phyloP scores from a whole-genome alignment of 139 green algal species.

The Coccomyxa sp. region DNA sequence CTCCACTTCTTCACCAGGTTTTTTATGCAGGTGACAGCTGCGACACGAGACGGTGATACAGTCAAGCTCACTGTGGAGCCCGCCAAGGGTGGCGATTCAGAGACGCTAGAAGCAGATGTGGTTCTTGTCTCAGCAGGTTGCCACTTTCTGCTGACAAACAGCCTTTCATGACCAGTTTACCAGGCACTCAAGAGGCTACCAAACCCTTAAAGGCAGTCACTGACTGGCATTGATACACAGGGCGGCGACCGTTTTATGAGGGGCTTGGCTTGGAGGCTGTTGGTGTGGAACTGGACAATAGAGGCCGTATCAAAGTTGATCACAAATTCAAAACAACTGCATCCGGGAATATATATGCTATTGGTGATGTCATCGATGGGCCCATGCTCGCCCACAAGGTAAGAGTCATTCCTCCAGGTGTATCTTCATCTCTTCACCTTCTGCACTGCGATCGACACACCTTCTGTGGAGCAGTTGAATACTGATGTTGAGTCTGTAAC shows the following conservation, averaged over 20 bases:
- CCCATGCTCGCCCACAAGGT: constrained; percentile 99
- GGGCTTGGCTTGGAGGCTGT: constrained; percentile 85
- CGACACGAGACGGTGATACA: constrained; percentile 41
- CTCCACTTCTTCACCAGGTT: too few species aligned
- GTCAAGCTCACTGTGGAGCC: constrained; percentile 66
- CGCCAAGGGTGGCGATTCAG: constrained; percentile 44
- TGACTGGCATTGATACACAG: too few species aligned
- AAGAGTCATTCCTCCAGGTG: neutral
- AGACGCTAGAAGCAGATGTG: constrained; percentile 79
- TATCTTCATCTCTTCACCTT: neutral
- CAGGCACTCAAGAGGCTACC: too few species aligned
- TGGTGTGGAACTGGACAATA: constrained; percentile 75
- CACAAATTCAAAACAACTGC: constrained; percentile 68
- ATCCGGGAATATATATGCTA: constrained; percentile 49
- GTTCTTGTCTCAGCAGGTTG: constrained; percentile 90
- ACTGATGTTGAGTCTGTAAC: neutral
- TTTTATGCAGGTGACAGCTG: constrained; percentile 26
- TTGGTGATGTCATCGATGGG: constrained; percentile 88
- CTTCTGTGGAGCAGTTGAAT: neutral
- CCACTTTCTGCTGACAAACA: neutral
- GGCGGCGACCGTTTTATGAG: constrained; percentile 62
- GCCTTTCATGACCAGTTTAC: too few species aligned
- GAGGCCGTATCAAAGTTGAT: constrained; percentile 77
- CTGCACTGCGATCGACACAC: neutral
- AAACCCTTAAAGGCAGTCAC: too few species aligned